These are phyloP conservation scores for Fraxinus sp. DNA, from an alignment of 305 asterid species.

Conservation along the genomic window DNA sequence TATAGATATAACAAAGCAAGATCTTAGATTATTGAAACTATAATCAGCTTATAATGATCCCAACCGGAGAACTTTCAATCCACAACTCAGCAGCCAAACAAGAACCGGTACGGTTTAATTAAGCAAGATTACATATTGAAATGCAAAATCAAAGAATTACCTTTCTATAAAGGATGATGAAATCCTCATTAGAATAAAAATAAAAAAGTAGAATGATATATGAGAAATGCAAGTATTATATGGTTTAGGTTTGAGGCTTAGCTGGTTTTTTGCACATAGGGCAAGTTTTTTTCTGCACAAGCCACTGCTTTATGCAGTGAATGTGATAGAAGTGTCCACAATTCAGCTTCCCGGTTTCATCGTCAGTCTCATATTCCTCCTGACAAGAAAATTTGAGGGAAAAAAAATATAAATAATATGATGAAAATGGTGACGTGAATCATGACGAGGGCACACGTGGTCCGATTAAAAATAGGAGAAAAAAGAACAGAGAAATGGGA, in stretches of 20 bases:
- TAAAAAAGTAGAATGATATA: slow-evolving; percentile 16
- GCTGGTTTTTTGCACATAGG: slow-evolving; percentile 85
- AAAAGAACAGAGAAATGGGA: not conserved
- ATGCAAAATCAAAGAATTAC: slow-evolving; percentile 40
- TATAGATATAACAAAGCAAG: not conserved
- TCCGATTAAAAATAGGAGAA: not conserved
- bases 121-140: not conserved
- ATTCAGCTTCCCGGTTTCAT: slow-evolving; percentile 71
- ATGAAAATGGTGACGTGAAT: not conserved
- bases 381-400: slow-evolving; percentile 20
- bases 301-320: slow-evolving; percentile 93
- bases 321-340: slow-evolving; percentile 82
- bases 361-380: slow-evolving; percentile 79
- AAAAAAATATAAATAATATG: not conserved
- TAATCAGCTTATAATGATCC: not conserved
- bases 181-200: slow-evolving; percentile 43
- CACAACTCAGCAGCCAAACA: not conserved
- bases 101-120: not conserved
- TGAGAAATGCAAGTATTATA: slow-evolving; percentile 8
- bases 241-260: slow-evolving; percentile 34
- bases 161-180: slow-evolving; percentile 28
- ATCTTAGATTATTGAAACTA: not conserved
- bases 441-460: not conserved
- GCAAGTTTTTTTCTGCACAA: slow-evolving; percentile 66
- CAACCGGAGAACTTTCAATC: not conserved